phyloP scores from a whole-genome alignment of 495 filamentous ascomycete species.

The Penicillium canariense region DNA sequence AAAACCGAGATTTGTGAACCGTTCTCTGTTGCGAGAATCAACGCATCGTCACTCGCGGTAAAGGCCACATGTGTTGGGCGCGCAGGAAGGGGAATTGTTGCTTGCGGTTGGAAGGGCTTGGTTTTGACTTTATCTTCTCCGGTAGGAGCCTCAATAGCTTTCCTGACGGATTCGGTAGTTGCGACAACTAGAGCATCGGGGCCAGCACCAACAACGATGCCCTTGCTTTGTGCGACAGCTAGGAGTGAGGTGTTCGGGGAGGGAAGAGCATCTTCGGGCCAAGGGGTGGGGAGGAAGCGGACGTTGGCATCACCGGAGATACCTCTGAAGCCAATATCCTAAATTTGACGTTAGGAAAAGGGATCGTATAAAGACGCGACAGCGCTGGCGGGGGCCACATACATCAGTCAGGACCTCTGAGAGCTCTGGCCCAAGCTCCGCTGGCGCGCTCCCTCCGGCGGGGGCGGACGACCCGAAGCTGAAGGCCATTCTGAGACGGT shows the following conservation, averaged over 20 bases:
- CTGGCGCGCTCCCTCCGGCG: conserved; percentile 29
- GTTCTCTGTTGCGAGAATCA: conserved; percentile 79
- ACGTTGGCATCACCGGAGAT: conserved; percentile 79
- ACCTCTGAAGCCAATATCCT: conserved; percentile 82
- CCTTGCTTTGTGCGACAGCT: conserved; percentile 74
- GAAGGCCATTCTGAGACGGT: conserved; percentile 67
- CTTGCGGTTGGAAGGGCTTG: conserved; percentile 70
- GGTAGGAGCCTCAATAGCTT: conserved; percentile 63
- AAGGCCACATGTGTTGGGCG: conserved; percentile 88
- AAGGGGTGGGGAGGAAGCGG: conserved; percentile 72
- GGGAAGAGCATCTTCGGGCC: conserved; percentile 72
- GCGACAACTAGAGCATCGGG: conserved; percentile 76
- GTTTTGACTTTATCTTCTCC: conserved; percentile 57
- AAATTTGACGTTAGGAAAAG: conserved; percentile 10
- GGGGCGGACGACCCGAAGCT: conserved; percentile 43
- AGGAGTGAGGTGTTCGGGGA: conserved; percentile 79
- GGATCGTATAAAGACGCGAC: background rate
- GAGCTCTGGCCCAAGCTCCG: conserved; percentile 45
- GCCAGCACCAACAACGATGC: conserved; percentile 81
- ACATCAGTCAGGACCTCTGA: conserved; percentile 51
- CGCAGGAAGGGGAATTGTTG: conserved; percentile 66
- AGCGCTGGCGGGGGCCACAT: conserved; percentile 16
- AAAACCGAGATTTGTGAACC: conserved; percentile 84
- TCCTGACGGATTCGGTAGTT: conserved; percentile 71
- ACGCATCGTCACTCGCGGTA: conserved; percentile 75